phyloP scores from a whole-genome alignment of 495 filamentous ascomycete genomes.

The Aspergillus wentii region DNA sequence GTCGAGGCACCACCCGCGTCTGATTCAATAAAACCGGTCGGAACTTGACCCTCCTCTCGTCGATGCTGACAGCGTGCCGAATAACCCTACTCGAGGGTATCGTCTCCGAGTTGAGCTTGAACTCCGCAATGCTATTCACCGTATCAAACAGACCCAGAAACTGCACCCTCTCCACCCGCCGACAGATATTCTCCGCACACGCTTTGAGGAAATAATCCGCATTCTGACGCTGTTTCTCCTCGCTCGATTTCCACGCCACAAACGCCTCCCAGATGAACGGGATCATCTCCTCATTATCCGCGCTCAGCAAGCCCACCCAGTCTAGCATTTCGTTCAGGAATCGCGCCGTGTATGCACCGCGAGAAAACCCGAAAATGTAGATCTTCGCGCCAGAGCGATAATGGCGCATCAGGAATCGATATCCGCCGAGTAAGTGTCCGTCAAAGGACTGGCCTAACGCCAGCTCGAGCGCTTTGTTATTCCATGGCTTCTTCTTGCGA shows the following conservation, averaged over 20 bases:
- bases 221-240: background rate
- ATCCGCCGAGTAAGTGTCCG: slow-evolving; percentile 41
- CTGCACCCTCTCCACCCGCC: slow-evolving; percentile 16
- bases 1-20: slow-evolving; percentile 42
- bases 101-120: background rate
- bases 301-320: slow-evolving; percentile 37
- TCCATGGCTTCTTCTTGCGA: slow-evolving; percentile 5
- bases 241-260: slow-evolving; percentile 6
- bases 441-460: slow-evolving; percentile 38
- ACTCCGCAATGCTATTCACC: slow-evolving; percentile 32
- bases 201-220: slow-evolving; percentile 2
- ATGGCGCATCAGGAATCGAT: slow-evolving; percentile 43
- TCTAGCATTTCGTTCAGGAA: slow-evolving; percentile 45
- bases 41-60: slow-evolving; percentile 58
- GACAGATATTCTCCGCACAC: slow-evolving; percentile 12
- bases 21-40: slow-evolving; percentile 59
- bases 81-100: slow-evolving; percentile 22
- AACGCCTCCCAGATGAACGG: slow-evolving; percentile 24
- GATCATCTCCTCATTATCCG: slow-evolving; percentile 43
- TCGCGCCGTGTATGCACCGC: slow-evolving; percentile 46
- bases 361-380: slow-evolving; percentile 37
- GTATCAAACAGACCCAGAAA: slow-evolving; percentile 45
- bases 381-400: slow-evolving; percentile 33
- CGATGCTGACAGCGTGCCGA: slow-evolving; percentile 62
- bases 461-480: slow-evolving; percentile 20